Conservation (phyloP, 177 flowering plant genomes). For the Telopea speciosissima region DNA sequence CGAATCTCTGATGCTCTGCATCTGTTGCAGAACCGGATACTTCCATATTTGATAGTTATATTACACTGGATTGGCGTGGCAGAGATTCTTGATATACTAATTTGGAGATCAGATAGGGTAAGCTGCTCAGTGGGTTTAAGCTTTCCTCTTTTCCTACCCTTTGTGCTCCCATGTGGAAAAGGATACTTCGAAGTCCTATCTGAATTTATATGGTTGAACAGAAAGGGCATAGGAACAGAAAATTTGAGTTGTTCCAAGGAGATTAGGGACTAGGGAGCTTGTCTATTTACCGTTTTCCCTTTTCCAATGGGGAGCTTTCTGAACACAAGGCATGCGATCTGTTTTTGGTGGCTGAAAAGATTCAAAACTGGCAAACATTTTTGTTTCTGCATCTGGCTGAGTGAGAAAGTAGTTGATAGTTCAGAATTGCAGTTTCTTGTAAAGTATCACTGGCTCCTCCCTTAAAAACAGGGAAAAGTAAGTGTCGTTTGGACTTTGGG, state of each 20-base stretch:
- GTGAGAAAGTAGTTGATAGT: too few relatives aligned
- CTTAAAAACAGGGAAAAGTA: slow-evolving; percentile 2
- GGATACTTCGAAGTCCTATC: neutral
- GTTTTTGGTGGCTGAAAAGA: slow-evolving; percentile 12
- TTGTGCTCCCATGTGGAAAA: neutral
- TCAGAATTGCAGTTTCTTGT: neutral
- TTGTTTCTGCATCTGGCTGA: too few relatives aligned
- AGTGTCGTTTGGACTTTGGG: neutral
- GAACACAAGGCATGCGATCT: neutral
- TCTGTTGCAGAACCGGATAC: neutral
- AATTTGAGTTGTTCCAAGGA: neutral
- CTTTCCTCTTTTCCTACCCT: neutral
- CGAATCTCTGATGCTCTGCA: slow-evolving; percentile 29
- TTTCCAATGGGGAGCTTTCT: neutral
- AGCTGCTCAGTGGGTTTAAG: too few relatives aligned
- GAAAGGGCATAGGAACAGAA: slow-evolving; percentile 3
- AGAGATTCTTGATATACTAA: neutral
- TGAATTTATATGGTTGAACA: too few relatives aligned
- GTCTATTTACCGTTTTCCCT: too few relatives aligned
- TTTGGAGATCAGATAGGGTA: too few relatives aligned
- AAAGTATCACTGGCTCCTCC: neutral
- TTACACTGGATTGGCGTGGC: neutral
- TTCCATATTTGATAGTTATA: slow-evolving; percentile 25
- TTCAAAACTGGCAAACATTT: neutral
- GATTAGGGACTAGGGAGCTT: too few relatives aligned